Base-by-base conservation (phyloP, 371 early-diverging fungal genomes). In the Umbelopsis sp. region DNA sequence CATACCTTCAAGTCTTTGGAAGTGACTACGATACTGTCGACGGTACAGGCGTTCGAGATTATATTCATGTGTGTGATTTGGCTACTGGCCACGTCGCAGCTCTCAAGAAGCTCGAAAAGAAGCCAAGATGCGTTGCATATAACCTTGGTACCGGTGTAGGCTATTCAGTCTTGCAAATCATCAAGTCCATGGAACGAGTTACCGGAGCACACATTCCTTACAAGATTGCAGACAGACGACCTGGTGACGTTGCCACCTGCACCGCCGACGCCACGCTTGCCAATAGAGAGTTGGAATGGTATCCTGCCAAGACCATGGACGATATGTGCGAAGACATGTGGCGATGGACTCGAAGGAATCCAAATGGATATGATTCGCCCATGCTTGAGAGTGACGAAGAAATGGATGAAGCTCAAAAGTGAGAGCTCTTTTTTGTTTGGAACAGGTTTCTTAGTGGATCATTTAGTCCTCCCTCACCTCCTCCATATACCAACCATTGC, bases 1-100 rank as follows among this genome's bases (percentile, higher is more conserved):
- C 89, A 1, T 75, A 80, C 71, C 87, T 97, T 18, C 86, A 85
- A 44, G 91, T 96, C 8, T 95, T 86, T 79, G 97, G 97, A 11
- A 77, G 75, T 63, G 93, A 97, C 70, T 97, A 93, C 72, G 82
- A 86, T 51, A 97, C 97, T 0, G 80, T 80, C 44, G 97, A 97
- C 74, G 97, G 97, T 11, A 94, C 95, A 6, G 94, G 95, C n/a
- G 89, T 96, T 0, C 89, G 97, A 41, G 97, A 97, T 73, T 96
- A 91, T 69, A 89, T 96, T 62, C 96, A 96, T 73, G 94, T 96
- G 1, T 87, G 91, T 57, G 96, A 96, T 72, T 77, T 96, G 25
- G 96, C 95, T 0, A 83, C 84, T 20, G 96, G 94, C 2, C 97
- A 97, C 74, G 83, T 95, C 5, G 84, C 84, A 4, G 96, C 96